These are phyloP conservation scores for Dothistroma pini DNA, from an alignment of 2,329 filamentous ascomycete species.

Conservation along the genomic window DNA sequence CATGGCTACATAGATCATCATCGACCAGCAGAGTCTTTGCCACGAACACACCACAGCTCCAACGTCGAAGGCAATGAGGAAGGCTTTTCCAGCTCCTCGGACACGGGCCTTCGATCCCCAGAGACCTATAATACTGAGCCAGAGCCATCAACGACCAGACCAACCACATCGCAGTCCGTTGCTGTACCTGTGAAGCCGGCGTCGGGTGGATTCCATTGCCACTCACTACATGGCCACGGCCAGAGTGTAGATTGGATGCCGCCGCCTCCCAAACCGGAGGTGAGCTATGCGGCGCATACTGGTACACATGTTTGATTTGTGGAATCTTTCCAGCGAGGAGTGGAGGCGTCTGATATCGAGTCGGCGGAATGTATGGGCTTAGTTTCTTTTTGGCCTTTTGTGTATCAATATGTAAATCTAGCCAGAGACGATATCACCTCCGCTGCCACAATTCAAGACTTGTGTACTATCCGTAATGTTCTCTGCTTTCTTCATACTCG, in stretches of 20 bases:
- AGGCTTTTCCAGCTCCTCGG: constrained; percentile 5
- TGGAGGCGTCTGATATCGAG: background rate
- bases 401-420: background rate
- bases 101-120: constrained; percentile 3
- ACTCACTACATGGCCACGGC: background rate
- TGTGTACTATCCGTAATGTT: too few species aligned
- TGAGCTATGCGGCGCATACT: background rate
- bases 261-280: background rate
- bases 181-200: background rate
- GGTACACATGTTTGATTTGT: background rate
- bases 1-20: background rate
- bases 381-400: background rate
- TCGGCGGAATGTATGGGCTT: background rate
- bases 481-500: too few species aligned
- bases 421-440: background rate
- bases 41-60: constrained; percentile 9
- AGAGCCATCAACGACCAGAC: constrained; percentile 4
- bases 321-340: background rate
- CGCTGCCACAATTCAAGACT: background rate
- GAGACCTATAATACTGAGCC: constrained; percentile 11
- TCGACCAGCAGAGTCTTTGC: constrained; percentile 5
- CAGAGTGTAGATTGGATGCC: background rate
- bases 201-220: background rate
- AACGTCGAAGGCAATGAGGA: constrained; percentile 8
- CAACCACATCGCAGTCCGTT: background rate